Evolutionary conservation across 2,329 filamentous ascomycete species (phyloP), one percentile per base, ranked within the genome.

Genomic region (Didymella keratinophila): DNA sequence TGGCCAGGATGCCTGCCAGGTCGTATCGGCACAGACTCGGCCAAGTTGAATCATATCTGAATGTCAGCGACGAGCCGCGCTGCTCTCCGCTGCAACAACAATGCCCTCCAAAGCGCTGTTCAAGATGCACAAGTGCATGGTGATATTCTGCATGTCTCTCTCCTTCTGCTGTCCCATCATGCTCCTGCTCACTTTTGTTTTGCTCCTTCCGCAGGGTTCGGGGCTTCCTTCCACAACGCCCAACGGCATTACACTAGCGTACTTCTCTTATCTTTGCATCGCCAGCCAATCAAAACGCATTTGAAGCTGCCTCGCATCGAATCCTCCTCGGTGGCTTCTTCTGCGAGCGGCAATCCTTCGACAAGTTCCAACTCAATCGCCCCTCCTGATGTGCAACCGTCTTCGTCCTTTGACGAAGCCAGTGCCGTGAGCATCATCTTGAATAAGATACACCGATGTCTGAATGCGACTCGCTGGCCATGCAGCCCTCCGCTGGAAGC

Each of bases 271-370:
- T 73, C 71, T 43, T 5, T 43, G 12, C 12, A n/a, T n/a, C 6
- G 67, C 61, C 65, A 56, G 45, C 71, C 71, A 72, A 71, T 72
- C 52, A 56, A 51, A 27, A 3, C 25, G 27, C 37, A n/a, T 2
- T 56, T 48, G 7, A 50, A 61, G 57, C 28, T 39, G 34, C 56
- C 51, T n/a, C 21, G n/a, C 16, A 46, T 43, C 21, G 25, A 44
- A 43, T 43, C 56, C 48, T 63, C 62, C 61, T 62, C 63, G 58
- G 42, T 36, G 23, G 14, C 45, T 45, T 32, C 42, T 27, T 44
- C 54, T 42, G 59, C 58, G 61, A 47, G 48, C 63, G 51, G 42
- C 56, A 25, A 37, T 36, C 34, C 39, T 54, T 32, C 34, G 36
- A 37, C 37, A 32, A 58, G 44, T 32, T 28, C 30, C 44, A 39